Base-by-base conservation (phyloP, 1,284 basidiomycete species). In the Pterula multifida region DNA sequence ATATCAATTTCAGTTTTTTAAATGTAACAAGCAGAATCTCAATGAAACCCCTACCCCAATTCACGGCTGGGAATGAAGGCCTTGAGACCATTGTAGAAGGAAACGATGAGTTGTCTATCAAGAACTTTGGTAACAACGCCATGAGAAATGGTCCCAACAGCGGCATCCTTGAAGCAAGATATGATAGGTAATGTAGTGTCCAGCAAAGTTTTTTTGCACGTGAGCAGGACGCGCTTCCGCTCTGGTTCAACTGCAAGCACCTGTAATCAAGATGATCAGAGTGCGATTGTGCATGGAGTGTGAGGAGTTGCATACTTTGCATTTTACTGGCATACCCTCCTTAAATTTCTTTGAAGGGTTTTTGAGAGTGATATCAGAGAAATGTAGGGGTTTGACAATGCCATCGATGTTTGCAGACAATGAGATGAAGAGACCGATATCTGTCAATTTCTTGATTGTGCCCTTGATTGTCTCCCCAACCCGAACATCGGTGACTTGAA, bases 301-400 rank as follows among this genome's bases (percentile, higher is more conserved):
- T 15, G 15, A 32, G 15, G 28, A 12, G 49, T 42, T 45, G 4
- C 68, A 79, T 65, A 91, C 90, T 50, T 88, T 72, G 56, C 91
- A 94, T 67, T 90, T 97, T 65, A 98, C 85, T 47, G 65, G 78
- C 2, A 77, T 73, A 25, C 92, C 94, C 13, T 77, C 70, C 63
- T 91, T 95, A 73, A 96, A 99, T 55, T 88, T 81, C 68, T 88
- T 92, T 56, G 90, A 81, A 22, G 93, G 93, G 60, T 96, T 88
- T 61, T 93, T 96, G 56, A 98, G 75, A 28, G 71, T 67, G 59
- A 98, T 93, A 63, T 98, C 94, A 26, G 96, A 90, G 65, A 91
- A 98, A 66, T 99, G 96, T 56, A 82, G 76, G 0, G 95, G 93
- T 84, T 91, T 97, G 25, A 98, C 78, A 25, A 98, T 85, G 35